Evolutionary conservation across 2,329 filamentous ascomycete species (phyloP), one percentile per base, ranked within the genome.

Genomic region (Alternaria sp.): DNA sequence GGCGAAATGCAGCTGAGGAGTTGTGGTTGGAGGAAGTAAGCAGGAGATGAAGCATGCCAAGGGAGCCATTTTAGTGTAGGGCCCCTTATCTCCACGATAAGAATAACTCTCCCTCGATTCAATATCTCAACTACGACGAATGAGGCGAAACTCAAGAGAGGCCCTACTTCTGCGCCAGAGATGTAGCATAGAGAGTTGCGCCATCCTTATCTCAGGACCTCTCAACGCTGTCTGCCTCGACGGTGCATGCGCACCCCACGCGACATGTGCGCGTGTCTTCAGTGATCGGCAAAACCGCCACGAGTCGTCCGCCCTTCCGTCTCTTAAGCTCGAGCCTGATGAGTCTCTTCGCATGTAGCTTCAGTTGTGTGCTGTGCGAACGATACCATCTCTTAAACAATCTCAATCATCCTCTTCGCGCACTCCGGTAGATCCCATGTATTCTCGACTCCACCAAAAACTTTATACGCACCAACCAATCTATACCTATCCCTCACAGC

Each of bases 21-120:
- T 19, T 54, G 30, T 59, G 54, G 62, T 65, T 57, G 44, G 43
- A 45, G 32, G 43, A 47, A 61, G 28, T 36, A 21, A 19, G 55
- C 57, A 28, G 43, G 25, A 44, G 46, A 28, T 52, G 30, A 30
- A 51, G 56, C 21, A 15, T 50, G 55, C 55, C 55, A 57, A 50
- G 55, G 4, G 6, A 30, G 21, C 45, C 21, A 30, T n/a, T 44
- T 9, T 26, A 57, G 55, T 45, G 15, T 12, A 43, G 49, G 45
- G 21, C 44, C 44, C 45, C 55, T 40, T 52, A 49, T 49, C 46
- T 50, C 46, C 15, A 28, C n/a, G 46, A 50, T 50, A 50, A 30
- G n/a, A 50, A 10, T n/a, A 13, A 50, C 46, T n/a, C 25, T 28
- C 23, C n/a, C 46, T 3, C 32, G 32, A 40, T 15, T 23, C 25